Conservation (phyloP, 2,329 filamentous ascomycete species). For the Phialemonium atrogriseum region DNA sequence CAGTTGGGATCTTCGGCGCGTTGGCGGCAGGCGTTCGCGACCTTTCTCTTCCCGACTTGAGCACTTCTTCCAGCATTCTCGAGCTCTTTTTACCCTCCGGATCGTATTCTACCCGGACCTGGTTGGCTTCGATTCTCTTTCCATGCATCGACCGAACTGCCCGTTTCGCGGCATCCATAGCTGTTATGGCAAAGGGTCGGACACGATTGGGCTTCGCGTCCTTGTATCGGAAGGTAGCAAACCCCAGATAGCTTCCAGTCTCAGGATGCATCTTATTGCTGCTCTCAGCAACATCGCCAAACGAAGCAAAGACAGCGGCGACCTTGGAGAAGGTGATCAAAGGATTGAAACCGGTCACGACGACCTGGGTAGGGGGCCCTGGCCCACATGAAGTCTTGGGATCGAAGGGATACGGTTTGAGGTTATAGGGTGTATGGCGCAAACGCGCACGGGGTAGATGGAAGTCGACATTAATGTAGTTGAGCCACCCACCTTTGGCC, state of each 20-base stretch:
- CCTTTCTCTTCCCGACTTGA: slow-evolving; percentile 61
- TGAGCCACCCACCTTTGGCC: slow-evolving; percentile 55
- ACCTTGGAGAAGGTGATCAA: slow-evolving; percentile 73
- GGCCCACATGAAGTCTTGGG: slow-evolving; percentile 76
- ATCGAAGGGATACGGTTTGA: slow-evolving; percentile 78
- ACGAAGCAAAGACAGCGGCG: slow-evolving; percentile 66
- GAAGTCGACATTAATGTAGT: slow-evolving; percentile 62
- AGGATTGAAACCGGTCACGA: slow-evolving; percentile 95
- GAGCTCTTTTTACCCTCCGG: slow-evolving; percentile 78
- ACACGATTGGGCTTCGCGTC: slow-evolving; percentile 53
- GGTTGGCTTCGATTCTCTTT: slow-evolving; percentile 67
- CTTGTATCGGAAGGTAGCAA: slow-evolving; percentile 84
- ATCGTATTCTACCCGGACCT: slow-evolving; percentile 79
- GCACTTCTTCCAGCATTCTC: slow-evolving; percentile 64
- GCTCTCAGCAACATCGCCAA: slow-evolving; percentile 81
- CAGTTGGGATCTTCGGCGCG: slow-evolving; percentile 19
- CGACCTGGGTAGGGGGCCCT: slow-evolving; percentile 80
- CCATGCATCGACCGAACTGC: slow-evolving; percentile 73
- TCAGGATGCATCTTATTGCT: slow-evolving; percentile 93
- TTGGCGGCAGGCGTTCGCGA: slow-evolving; percentile 28
- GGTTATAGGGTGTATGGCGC: slow-evolving; percentile 66
- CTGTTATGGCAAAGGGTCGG: slow-evolving; percentile 50
- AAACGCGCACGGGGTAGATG: slow-evolving; percentile 63
- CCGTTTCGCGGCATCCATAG: slow-evolving; percentile 70
- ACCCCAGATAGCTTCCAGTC: slow-evolving; percentile 87